These are phyloP conservation scores for Venturia effusa DNA, from an alignment of 2,329 filamentous ascomycete species.

Conservation along the genomic window DNA sequence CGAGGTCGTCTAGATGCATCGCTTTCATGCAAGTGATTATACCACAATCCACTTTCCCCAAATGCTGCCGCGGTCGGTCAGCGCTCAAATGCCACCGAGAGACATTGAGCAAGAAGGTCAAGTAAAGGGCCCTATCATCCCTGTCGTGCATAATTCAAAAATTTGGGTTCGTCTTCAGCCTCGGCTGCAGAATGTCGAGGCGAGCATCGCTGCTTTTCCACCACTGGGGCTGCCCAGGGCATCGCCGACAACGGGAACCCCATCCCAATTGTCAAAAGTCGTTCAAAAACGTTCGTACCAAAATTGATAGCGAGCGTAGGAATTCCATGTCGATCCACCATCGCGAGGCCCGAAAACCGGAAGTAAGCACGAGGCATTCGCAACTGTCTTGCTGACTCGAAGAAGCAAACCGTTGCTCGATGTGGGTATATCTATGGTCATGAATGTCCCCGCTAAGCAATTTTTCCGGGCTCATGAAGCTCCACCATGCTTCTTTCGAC, in stretches of 20 bases:
- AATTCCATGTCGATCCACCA: not conserved
- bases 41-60: not conserved
- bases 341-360: not conserved
- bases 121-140: not conserved
- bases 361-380: not conserved
- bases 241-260: not conserved
- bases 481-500: conserved; percentile 33
- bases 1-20: not conserved
- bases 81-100: not conserved
- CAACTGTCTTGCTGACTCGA: not conserved
- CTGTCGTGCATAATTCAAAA: not conserved
- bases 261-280: not conserved
- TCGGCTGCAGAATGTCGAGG: not conserved
- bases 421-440: not conserved
- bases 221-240: not conserved
- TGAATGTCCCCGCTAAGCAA: not conserved
- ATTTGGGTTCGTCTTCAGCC: not conserved
- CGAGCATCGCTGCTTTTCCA: not conserved
- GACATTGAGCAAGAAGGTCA: not conserved
- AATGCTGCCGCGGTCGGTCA: not conserved
- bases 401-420: not conserved
- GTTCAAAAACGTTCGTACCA: not conserved
- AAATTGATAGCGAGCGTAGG: not conserved
- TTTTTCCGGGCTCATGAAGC: not conserved
- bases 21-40: not conserved